A percentile compares a stretch with the other conserved stretches of the same genome.
Evolutionary conservation across 2,329 filamentous ascomycete genomes (phyloP).

Genomic region (Sphaceloma murrayae): DNA sequence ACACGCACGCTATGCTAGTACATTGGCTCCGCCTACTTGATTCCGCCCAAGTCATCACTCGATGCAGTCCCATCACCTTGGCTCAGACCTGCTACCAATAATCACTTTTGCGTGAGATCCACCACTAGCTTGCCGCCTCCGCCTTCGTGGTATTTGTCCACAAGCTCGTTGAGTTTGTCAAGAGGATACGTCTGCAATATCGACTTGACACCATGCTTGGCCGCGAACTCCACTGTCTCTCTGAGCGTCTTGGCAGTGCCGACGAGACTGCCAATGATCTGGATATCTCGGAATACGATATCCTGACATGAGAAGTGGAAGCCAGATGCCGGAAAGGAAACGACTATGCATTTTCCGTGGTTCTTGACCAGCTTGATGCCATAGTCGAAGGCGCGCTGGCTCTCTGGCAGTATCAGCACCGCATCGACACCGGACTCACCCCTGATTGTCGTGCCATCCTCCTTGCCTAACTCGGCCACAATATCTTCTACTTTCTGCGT

Average conservation of each 20-base stretch:
- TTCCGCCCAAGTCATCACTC: too few relatives aligned
- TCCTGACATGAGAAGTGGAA: slow-evolving; percentile 37
- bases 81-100: not conserved
- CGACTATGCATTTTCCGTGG: slow-evolving; percentile 39
- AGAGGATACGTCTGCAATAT: slow-evolving; percentile 31
- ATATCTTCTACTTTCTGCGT: slow-evolving; percentile 26
- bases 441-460: slow-evolving; percentile 29
- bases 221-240: slow-evolving; percentile 35
- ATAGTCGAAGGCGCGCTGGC: slow-evolving; percentile 40
- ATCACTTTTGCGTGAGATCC: slow-evolving; percentile 25
- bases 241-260: slow-evolving; percentile 34
- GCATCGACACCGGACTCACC: slow-evolving; percentile 39
- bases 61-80: not conserved
- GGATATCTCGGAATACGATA: slow-evolving; percentile 38
- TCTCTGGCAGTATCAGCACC: slow-evolving; percentile 40
- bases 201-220: slow-evolving; percentile 29
- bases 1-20: too few relatives aligned
- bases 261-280: slow-evolving; percentile 35
- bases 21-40: too few relatives aligned
- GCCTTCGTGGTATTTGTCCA: slow-evolving; percentile 37
- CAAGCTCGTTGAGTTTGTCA: slow-evolving; percentile 33
- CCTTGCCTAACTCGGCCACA: slow-evolving; percentile 29
- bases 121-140: slow-evolving; percentile 39
- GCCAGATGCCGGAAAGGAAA: slow-evolving; percentile 38
- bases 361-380: slow-evolving; percentile 36